Percentiles rank a stretch among this genome's conserved stretches.
Conservation (phyloP, 208 protist species). For the Endotrypanum monterogeii region DNA sequence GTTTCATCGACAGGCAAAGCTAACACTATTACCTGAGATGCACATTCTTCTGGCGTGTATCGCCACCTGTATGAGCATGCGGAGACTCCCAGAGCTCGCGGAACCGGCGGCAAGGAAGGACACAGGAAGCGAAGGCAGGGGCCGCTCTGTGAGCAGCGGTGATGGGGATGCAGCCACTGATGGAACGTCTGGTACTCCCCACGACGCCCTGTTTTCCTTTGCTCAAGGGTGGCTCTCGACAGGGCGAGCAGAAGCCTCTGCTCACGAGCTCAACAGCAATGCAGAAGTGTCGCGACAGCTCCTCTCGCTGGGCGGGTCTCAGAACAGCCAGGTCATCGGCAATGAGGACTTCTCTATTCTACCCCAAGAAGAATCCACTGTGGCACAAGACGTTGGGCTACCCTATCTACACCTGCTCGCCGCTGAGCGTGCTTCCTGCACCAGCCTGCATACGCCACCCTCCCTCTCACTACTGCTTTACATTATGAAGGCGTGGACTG, state of each 20-base stretch:
- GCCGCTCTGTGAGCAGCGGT: slow-evolving; percentile 5
- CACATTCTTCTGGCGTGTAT: slow-evolving; percentile 52
- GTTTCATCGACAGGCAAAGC: slow-evolving; percentile 43
- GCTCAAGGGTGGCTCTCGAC: slow-evolving; percentile 22
- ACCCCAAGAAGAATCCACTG: slow-evolving; percentile 29
- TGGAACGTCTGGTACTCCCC: neutral
- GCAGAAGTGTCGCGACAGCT: neutral
- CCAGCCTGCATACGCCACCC: slow-evolving; percentile 26
- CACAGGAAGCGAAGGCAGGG: neutral
- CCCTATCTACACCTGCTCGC: slow-evolving; percentile 62
- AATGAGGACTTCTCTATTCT: slow-evolving; percentile 8
- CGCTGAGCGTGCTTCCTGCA: slow-evolving; percentile 39
- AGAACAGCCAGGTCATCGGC: neutral
- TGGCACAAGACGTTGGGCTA: slow-evolving; percentile 62
- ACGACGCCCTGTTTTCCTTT: slow-evolving; percentile 5
- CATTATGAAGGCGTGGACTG: slow-evolving; percentile 54
- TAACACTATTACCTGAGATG: slow-evolving; percentile 35
- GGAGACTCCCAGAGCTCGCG: slow-evolving; percentile 30
- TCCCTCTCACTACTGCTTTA: slow-evolving; percentile 34
- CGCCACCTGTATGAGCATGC: slow-evolving; percentile 41
- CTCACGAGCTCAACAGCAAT: neutral
- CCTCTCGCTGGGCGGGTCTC: neutral
- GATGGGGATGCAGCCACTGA: neutral
- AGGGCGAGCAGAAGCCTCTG: neutral
- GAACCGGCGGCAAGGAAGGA: neutral